phyloP scores from a whole-genome alignment of 2,329 filamentous ascomycete genomes.

The Fusarium liriodendri region DNA sequence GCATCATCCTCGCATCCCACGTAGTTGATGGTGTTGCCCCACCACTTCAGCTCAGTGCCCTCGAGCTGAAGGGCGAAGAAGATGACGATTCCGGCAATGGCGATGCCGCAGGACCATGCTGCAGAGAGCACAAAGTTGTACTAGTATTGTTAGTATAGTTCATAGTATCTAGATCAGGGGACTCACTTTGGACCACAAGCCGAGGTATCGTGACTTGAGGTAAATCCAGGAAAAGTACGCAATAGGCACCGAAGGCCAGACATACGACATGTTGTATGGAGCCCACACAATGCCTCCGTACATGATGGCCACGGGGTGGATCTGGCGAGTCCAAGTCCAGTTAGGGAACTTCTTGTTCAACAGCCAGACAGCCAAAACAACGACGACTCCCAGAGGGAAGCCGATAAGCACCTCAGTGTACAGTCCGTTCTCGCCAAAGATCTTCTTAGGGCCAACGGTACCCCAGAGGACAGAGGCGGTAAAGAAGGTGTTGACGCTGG shows the following conservation, averaged over 20 bases:
- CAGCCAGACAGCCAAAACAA: slow-evolving; percentile 52
- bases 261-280: slow-evolving; percentile 59
- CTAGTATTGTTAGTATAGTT: slow-evolving; percentile 43
- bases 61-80: slow-evolving; percentile 60
- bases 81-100: slow-evolving; percentile 59
- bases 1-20: slow-evolving; percentile 44
- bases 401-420: slow-evolving; percentile 52
- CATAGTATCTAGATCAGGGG: too few relatives aligned
- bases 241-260: slow-evolving; percentile 59
- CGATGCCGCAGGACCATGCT: slow-evolving; percentile 57
- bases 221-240: slow-evolving; percentile 62
- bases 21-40: slow-evolving; percentile 53
- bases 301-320: slow-evolving; percentile 57
- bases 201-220: slow-evolving; percentile 56
- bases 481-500: slow-evolving; percentile 52
- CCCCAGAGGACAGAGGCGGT: slow-evolving; percentile 56
- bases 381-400: slow-evolving; percentile 52
- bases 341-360: slow-evolving; percentile 49
- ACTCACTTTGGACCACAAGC: slow-evolving; percentile 60
- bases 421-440: slow-evolving; percentile 50
- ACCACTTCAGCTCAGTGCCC: slow-evolving; percentile 54
- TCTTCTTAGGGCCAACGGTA: slow-evolving; percentile 51
- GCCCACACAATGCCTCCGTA: slow-evolving; percentile 55
- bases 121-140: slow-evolving; percentile 62
- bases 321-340: slow-evolving; percentile 49